These are phyloP conservation scores for Capronia coronata DNA, from an alignment of 2,329 filamentous ascomycete species.

Conservation along the genomic window DNA sequence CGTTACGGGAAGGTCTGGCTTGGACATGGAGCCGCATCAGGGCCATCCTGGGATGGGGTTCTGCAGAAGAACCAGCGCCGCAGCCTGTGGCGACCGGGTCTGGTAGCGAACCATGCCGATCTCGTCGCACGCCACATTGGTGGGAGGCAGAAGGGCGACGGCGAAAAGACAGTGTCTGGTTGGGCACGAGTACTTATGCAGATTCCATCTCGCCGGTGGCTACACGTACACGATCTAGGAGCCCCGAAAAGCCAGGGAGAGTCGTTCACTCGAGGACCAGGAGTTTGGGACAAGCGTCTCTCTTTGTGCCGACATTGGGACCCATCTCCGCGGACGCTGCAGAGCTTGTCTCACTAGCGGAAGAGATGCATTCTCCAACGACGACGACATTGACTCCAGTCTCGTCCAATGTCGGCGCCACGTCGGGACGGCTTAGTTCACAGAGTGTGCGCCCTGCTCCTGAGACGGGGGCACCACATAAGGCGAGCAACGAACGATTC, in stretches of 20 bases:
- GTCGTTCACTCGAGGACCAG: slow-evolving; percentile 2
- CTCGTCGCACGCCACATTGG: slow-evolving; percentile 14
- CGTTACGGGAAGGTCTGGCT: slow-evolving; percentile 15
- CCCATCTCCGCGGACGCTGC: slow-evolving; percentile 3
- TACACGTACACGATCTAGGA: slow-evolving; percentile 15
- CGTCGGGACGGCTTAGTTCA: not conserved
- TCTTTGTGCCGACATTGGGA: slow-evolving; percentile 5
- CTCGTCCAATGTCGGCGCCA: slow-evolving; percentile 1
- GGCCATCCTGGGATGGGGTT: not conserved
- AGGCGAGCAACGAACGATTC: not conserved
- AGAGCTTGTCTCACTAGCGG: not conserved
- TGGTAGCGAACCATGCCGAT: not conserved
- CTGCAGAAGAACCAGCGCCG: not conserved
- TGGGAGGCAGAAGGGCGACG: slow-evolving; percentile 27
- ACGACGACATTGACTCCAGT: slow-evolving; percentile 4
- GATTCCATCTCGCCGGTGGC: slow-evolving; percentile 8
- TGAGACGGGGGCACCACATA: not conserved
- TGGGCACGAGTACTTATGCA: slow-evolving; percentile 17
- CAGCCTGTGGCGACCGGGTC: not conserved
- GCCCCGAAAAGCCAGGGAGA: slow-evolving; percentile 10
- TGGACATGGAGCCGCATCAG: slow-evolving; percentile 3
- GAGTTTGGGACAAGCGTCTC: slow-evolving; percentile 6
- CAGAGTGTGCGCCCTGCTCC: not conserved
- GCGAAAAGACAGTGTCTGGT: slow-evolving; percentile 27
- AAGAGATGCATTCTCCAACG: not conserved